Evolutionary conservation across 345 rosid genomes (phyloP).

Genomic region (Arabidopsis thaliana): DNA sequence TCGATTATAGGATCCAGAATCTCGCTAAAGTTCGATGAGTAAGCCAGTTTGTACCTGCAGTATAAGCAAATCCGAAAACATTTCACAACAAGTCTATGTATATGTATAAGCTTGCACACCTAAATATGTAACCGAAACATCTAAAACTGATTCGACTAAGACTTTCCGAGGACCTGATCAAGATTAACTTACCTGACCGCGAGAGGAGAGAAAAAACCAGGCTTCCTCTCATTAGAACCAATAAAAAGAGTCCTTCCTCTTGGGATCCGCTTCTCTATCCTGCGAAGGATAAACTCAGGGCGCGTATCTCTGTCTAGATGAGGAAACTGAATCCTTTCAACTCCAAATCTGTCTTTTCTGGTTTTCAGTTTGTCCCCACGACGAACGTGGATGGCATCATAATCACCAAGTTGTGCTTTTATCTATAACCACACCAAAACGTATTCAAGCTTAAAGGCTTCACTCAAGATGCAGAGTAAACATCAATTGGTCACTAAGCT

Average conservation of each 20-base stretch:
- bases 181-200: constrained; percentile 64
- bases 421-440: constrained; percentile 54
- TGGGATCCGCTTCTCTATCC: constrained; percentile 80
- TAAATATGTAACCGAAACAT: neutral
- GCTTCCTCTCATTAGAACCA: constrained; percentile 92
- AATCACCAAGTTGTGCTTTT: constrained; percentile 74
- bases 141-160: neutral
- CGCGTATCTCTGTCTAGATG: constrained; percentile 97
- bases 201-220: constrained; percentile 84
- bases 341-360: constrained; percentile 86
- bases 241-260: constrained; percentile 82
- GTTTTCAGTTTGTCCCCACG: constrained; percentile 92
- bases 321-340: constrained; percentile 82
- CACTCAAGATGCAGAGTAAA: constrained; percentile 12
- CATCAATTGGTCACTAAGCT: neutral
- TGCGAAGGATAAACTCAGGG: constrained; percentile 76
- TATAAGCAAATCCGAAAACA: constrained; percentile 13
- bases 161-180: neutral
- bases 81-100: neutral
- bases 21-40: constrained; percentile 76
- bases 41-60: constrained; percentile 86
- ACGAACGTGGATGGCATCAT: constrained; percentile 95
- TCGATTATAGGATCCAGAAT: constrained; percentile 75
- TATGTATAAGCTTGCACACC: constrained; percentile 17
- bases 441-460: constrained; percentile 20